These are phyloP conservation scores for Hyphopichia buzzinii DNA, from an alignment of 1,139 yeast species.

Conservation along the genomic window DNA sequence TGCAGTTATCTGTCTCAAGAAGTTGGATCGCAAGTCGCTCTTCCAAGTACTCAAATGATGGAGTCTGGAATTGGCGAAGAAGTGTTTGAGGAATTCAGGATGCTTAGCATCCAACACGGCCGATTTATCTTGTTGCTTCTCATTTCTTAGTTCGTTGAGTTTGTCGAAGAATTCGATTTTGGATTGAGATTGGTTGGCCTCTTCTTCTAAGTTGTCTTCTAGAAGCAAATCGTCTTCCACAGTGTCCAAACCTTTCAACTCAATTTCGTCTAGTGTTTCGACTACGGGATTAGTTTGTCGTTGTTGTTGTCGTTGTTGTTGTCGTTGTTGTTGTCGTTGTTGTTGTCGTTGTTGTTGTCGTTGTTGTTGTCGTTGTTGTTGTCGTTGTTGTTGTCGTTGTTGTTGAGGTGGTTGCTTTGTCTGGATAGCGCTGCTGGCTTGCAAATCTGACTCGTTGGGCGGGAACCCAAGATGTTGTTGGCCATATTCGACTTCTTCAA, in stretches of 20 bases:
- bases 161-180: slow-evolving; percentile 5
- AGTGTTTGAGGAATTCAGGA: slow-evolving; percentile 69
- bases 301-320: slow-evolving; percentile 4
- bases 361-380: not conserved
- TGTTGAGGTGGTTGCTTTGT: not conserved
- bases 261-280: slow-evolving; percentile 7
- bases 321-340: slow-evolving; percentile 6
- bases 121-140: slow-evolving; percentile 7
- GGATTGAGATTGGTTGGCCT: slow-evolving; percentile 6
- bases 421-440: not conserved
- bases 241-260: slow-evolving; percentile 4
- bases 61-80: slow-evolving; percentile 77
- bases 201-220: slow-evolving; percentile 6
- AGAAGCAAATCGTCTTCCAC: slow-evolving; percentile 4
- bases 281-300: slow-evolving; percentile 7
- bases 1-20: slow-evolving; percentile 42
- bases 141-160: slow-evolving; percentile 1
- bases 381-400: not conserved
- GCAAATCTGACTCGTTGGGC: not conserved
- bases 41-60: slow-evolving; percentile 92
- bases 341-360: slow-evolving; percentile 6
- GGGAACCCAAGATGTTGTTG: slow-evolving; percentile 39
- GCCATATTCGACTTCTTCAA: slow-evolving; percentile 52
- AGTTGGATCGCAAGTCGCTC: slow-evolving; percentile 64
- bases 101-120: slow-evolving; percentile 59